These are phyloP conservation scores for Populus tomentosa DNA, from an alignment of 441 rosid genomes.

Conservation along the genomic window DNA sequence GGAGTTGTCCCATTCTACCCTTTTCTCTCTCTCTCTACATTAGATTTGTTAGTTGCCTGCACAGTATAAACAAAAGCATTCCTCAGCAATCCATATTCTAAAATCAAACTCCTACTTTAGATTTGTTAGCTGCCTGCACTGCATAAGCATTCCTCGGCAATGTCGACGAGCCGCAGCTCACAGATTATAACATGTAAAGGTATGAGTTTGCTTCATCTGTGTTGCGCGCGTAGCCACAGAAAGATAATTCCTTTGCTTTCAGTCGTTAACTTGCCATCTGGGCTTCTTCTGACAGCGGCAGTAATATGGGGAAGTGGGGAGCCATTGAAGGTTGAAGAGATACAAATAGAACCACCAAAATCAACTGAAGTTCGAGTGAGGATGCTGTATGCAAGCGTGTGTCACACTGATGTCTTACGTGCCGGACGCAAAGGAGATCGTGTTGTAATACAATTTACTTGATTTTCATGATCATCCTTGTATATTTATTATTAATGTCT, in stretches of 20 bases:
- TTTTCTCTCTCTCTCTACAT: too few species aligned
- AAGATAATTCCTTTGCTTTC: neutral
- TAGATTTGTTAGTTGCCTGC: too few species aligned
- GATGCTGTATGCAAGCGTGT: conserved; percentile 43
- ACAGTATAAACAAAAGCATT: too few species aligned
- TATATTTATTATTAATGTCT: neutral
- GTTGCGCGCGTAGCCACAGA: too few species aligned
- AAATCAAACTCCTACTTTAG: neutral
- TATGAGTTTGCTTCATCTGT: neutral
- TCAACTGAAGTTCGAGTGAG: conserved; percentile 40
- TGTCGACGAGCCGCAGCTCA: conserved; percentile 16
- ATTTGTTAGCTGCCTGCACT: neutral
- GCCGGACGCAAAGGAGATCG: neutral
- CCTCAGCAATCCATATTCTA: too few species aligned
- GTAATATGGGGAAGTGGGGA: conserved; percentile 41
- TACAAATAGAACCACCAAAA: conserved; percentile 18
- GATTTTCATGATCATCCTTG: neutral
- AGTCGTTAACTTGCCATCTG: neutral
- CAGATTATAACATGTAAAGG: conserved; percentile 29
- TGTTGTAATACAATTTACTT: neutral
- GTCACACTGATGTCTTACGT: conserved; percentile 20
- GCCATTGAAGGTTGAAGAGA: conserved; percentile 36
- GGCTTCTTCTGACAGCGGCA: conserved; percentile 19
- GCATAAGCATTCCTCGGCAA: neutral
- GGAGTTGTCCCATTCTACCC: too few species aligned